Conservation (phyloP, 371 early-diverging fungal genomes). For the Syncephalastrum racemosum region DNA sequence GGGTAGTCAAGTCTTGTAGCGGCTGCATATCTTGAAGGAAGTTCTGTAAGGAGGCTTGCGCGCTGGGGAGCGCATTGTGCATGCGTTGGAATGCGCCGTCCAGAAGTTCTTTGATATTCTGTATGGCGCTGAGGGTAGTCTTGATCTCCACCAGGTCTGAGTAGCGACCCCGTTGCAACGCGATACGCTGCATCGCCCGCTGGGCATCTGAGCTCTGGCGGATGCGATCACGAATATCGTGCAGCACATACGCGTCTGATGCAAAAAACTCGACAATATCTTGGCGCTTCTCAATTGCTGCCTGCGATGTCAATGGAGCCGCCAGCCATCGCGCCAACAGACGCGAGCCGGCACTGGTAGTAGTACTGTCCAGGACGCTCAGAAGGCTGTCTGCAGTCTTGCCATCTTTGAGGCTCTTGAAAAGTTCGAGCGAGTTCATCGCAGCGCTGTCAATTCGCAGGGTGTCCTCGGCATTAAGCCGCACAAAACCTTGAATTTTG, state of each 20-base stretch:
- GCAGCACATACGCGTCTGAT: constrained; percentile 46
- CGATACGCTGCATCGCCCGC: constrained; percentile 68
- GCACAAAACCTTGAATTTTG: constrained; percentile 48
- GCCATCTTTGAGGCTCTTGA: constrained; percentile 48
- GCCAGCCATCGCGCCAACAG: constrained; percentile 69
- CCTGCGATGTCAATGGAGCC: constrained; percentile 60
- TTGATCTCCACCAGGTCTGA: constrained; percentile 67
- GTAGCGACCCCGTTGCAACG: constrained; percentile 63
- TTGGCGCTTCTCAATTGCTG: constrained; percentile 60
- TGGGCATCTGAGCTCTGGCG: constrained; percentile 68
- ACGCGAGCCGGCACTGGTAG: constrained; percentile 80
- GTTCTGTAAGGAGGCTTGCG: constrained; percentile 12
- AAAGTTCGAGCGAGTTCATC: constrained; percentile 58
- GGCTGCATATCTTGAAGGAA: constrained; percentile 15
- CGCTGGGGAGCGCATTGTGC: neutral
- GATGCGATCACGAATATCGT: constrained; percentile 51
- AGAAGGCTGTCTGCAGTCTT: constrained; percentile 64
- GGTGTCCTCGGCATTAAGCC: constrained; percentile 40
- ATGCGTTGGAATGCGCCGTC: neutral
- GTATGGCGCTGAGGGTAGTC: constrained; percentile 50
- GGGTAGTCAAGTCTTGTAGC: neutral
- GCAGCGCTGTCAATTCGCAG: constrained; percentile 65
- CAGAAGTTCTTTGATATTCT: constrained; percentile 7
- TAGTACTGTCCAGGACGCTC: constrained; percentile 69
- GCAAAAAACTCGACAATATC: constrained; percentile 71